Percentiles rank a stretch among this genome's conserved stretches.
These are phyloP conservation scores for Termitomyces sp. DNA, from an alignment of 768 basidiomycete species.

Conservation along the genomic window DNA sequence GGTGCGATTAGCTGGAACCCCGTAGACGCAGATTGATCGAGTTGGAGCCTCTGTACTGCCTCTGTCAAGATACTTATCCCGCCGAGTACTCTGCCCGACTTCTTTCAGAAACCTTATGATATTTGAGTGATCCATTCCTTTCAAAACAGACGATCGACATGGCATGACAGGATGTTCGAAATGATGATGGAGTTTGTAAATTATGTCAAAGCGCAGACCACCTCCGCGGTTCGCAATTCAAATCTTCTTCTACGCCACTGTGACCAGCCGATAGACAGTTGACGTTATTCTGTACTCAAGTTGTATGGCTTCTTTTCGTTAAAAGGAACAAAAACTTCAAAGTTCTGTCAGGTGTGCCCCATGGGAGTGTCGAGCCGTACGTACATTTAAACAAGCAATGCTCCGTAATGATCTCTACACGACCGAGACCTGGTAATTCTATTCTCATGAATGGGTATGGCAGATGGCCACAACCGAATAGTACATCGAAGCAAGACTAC, in stretches of 20 bases:
- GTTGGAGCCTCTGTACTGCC: not conserved
- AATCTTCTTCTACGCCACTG: not conserved
- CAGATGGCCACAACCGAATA: not conserved
- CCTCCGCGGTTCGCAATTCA: not conserved
- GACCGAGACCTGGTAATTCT: not conserved
- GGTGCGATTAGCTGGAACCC: slow-evolving; percentile 87
- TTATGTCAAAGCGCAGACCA: not conserved
- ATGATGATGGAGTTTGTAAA: not conserved
- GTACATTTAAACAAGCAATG: not conserved
- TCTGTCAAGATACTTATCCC: not conserved
- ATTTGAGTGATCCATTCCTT: not conserved
- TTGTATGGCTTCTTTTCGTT: not conserved
- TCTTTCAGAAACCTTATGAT: not conserved
- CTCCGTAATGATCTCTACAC: not conserved
- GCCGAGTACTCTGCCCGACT: not conserved
- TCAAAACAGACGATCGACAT: not conserved
- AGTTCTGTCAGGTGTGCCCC: not conserved
- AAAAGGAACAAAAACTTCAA: not conserved
- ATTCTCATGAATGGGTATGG: not conserved
- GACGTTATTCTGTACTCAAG: not conserved
- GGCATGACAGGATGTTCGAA: not conserved
- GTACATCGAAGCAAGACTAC: not conserved
- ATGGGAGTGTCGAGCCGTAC: not conserved
- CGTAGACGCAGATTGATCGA: slow-evolving; percentile 42
- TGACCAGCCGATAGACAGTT: not conserved